Evolutionary conservation across 805 yeast genomes (phyloP), one percentile per base, ranked within the genome.

Genomic region (Nakazawaea ambrosiae): DNA sequence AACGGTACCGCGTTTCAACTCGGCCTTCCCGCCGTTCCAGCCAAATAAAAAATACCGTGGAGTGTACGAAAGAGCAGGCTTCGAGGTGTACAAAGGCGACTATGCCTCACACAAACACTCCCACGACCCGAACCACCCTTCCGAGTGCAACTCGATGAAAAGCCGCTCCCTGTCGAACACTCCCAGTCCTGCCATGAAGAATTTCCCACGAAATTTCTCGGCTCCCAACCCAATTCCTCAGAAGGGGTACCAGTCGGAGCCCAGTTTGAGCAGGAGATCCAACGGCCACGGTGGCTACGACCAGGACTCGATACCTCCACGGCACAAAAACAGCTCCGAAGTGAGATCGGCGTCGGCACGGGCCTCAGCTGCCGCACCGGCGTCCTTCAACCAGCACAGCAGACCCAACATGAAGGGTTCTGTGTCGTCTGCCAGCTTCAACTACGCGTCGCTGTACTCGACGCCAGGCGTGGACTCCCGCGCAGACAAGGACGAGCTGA

Each of bases 31-130:
- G 2, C 81, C 86, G 0, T 58, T 84, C 43, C 77, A 75, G 38
- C 74, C 81, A 0, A 71, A 72, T 26, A 76, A 70, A 33, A 60
- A 76, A 20, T 80, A 78, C 48, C 68, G 68, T 47, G 79, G 88
- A 2, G 92, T 82, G 2, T 75, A 81, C 56, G 92, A 84, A 53
- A 60, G 92, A 46, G 92, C 92, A 0, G 95, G 95, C 0, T 84
- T 84, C 49, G 92, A 83, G 18, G 73, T 72, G 9, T 65, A 63
- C 42, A 66, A 53, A 31, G 57, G 55, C 9, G 35, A 34, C 20
- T 26, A 23, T 22, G 15, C 7, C 17, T 27, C 20, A 4, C 40
- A 37, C n/a, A n/a, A n/a, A n/a, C n/a, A n/a, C n/a, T 25, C 26
- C 7, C 24, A 22, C 24, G 39, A 36, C 20, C 20, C 26, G 14